These are phyloP conservation scores for Fusarium sp. DNA, from an alignment of 2,329 filamentous ascomycete genomes.

Conservation along the genomic window DNA sequence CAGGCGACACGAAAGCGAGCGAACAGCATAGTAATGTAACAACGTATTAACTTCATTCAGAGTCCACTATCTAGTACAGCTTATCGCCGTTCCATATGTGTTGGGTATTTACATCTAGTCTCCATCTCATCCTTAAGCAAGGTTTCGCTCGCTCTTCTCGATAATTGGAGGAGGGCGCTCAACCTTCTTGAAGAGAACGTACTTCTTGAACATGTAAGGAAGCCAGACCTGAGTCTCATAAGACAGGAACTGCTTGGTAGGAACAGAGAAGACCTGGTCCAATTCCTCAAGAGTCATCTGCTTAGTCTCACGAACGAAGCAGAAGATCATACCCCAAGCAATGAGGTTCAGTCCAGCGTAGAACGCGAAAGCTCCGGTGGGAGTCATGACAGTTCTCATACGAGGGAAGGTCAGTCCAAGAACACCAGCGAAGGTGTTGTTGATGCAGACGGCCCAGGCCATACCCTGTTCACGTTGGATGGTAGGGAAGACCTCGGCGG, in stretches of 20 bases:
- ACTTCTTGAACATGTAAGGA: constrained; percentile 41
- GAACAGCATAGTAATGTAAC: background rate
- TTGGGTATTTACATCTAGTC: background rate
- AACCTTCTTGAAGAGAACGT: constrained; percentile 10
- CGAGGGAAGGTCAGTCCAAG: constrained; percentile 64
- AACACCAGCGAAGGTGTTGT: constrained; percentile 64
- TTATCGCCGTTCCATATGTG: background rate
- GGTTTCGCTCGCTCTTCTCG: constrained; percentile 18
- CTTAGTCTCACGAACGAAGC: constrained; percentile 64
- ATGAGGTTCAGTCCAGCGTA: constrained; percentile 67
- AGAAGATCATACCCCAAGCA: constrained; percentile 66
- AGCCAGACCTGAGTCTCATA: constrained; percentile 46
- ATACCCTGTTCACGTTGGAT: constrained; percentile 73
- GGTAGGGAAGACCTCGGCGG: constrained; percentile 72
- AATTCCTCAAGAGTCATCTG: constrained; percentile 62
- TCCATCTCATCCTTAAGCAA: background rate
- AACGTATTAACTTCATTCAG: background rate
- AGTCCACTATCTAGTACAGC: background rate
- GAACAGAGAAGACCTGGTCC: constrained; percentile 62
- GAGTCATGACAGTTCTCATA: constrained; percentile 51
- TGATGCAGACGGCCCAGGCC: constrained; percentile 71
- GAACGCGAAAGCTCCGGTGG: constrained; percentile 57
- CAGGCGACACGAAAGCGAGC: background rate
- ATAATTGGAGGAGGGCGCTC: constrained; percentile 12
- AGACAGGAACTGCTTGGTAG: constrained; percentile 54